Percentiles rank a stretch among this genome's conserved stretches.
These are phyloP conservation scores for Gastrolobium bilobum DNA, from an alignment of 306 rosid species.

Conservation along the genomic window DNA sequence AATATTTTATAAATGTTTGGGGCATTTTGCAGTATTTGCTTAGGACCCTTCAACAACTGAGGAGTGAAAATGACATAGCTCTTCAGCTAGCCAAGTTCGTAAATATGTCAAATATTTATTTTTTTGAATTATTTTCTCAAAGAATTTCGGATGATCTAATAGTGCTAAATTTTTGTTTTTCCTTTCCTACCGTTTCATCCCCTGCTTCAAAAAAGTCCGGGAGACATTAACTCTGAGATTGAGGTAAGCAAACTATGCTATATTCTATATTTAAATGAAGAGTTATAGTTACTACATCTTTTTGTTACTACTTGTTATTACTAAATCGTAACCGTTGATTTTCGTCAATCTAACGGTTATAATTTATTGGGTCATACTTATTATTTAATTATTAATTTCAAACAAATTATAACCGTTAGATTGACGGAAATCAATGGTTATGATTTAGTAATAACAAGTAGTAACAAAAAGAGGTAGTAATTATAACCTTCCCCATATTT, in stretches of 20 bases:
- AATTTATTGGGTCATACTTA: too few relatives aligned
- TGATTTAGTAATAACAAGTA: too few relatives aligned
- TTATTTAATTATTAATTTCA: too few relatives aligned
- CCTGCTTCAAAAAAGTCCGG: constrained; percentile 52
- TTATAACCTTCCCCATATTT: too few relatives aligned
- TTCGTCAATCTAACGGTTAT: too few relatives aligned
- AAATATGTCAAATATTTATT: neutral
- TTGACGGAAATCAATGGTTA: too few relatives aligned
- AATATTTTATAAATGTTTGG: neutral
- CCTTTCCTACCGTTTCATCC: constrained; percentile 1
- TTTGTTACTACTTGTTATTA: too few relatives aligned
- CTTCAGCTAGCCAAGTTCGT: constrained; percentile 64
- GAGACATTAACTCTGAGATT: constrained; percentile 64
- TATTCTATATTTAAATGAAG: neutral
- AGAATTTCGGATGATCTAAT: neutral
- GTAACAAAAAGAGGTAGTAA: too few relatives aligned
- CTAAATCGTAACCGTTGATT: too few relatives aligned
- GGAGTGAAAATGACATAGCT: constrained; percentile 64
- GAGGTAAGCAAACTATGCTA: constrained; percentile 46
- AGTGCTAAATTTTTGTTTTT: constrained; percentile 6
- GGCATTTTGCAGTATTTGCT: constrained; percentile 50
- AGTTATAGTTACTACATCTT: too few relatives aligned
- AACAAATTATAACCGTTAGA: too few relatives aligned
- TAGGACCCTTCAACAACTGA: constrained; percentile 61
- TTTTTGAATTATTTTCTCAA: neutral